Evolutionary conservation across 108 stramenopile genomes (phyloP).

Genomic region (Cyclotella choctawhatcheeana): DNA sequence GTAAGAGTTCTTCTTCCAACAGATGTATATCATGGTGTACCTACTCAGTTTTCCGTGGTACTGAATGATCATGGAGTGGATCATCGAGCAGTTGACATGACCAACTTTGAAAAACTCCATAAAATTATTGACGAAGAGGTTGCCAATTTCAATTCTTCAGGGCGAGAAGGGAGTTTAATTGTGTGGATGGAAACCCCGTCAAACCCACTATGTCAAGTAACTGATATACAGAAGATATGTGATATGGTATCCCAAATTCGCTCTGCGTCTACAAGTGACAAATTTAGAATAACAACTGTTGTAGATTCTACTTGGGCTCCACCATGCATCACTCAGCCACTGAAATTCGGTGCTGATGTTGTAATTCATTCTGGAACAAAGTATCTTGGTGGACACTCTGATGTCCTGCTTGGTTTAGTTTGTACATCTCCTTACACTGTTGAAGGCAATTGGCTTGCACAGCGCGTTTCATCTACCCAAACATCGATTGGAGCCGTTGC

Average conservation of each 20-base stretch:
- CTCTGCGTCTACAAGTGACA: not conserved
- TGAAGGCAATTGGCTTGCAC: constrained; percentile 52
- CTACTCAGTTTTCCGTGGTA: constrained; percentile 60
- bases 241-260: constrained; percentile 25
- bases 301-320: constrained; percentile 91
- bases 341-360: constrained; percentile 77
- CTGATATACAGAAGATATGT: constrained; percentile 71
- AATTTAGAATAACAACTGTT: constrained; percentile 58
- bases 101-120: constrained; percentile 24
- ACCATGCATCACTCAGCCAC: constrained; percentile 76
- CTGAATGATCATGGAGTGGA: constrained; percentile 63
- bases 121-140: constrained; percentile 48
- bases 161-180: constrained; percentile 47
- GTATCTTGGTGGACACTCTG: constrained; percentile 91
- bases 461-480: constrained; percentile 55
- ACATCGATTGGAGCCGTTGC: constrained; percentile 70
- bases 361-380: constrained; percentile 89
- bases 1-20: constrained; percentile 68
- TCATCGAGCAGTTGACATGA: constrained; percentile 63
- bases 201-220: constrained; percentile 82
- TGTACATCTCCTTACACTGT: constrained; percentile 66
- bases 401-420: constrained; percentile 77
- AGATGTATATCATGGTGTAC: constrained; percentile 89
- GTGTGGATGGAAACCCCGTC: constrained; percentile 94
- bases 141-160: constrained; percentile 2